A percentile compares a stretch with the other conserved stretches of the same genome.
Evolutionary conservation across 495 filamentous ascomycete species (phyloP).

Genomic region (Penicillium psychrofluorescens): DNA sequence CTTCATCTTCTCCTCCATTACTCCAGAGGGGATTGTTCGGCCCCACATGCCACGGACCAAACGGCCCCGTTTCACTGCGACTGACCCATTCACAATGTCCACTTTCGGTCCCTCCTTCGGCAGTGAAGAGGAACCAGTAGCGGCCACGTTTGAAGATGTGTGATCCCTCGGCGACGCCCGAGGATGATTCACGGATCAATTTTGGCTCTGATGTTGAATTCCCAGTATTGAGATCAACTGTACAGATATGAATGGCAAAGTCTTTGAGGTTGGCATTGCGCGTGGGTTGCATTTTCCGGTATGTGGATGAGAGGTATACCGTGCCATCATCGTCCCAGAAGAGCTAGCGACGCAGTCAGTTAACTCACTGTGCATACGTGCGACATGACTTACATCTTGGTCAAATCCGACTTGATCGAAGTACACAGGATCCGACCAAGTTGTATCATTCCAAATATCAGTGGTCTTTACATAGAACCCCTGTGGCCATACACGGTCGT

Average conservation of each 20-base stretch:
- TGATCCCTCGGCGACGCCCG: constrained; percentile 53
- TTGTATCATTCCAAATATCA: constrained; percentile 38
- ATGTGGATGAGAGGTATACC: constrained; percentile 31
- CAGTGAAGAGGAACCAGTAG: constrained; percentile 63
- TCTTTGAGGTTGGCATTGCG: constrained; percentile 21
- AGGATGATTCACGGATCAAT: constrained; percentile 49
- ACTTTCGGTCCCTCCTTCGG: constrained; percentile 57
- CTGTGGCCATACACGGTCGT: constrained; percentile 37
- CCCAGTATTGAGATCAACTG: constrained; percentile 29
- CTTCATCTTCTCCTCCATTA: constrained; percentile 26
- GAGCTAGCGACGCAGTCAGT: constrained; percentile 11
- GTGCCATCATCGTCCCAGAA: constrained; percentile 36
- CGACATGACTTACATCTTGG: constrained; percentile 29
- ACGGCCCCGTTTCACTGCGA: constrained; percentile 30
- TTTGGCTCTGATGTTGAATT: constrained; percentile 26
- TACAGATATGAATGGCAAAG: constrained; percentile 34
- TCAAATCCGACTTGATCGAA: constrained; percentile 43
- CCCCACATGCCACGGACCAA: constrained; percentile 49
- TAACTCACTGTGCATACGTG: background rate
- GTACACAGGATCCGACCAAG: constrained; percentile 43
- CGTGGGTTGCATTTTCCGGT: constrained; percentile 24
- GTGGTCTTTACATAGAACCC: constrained; percentile 41
- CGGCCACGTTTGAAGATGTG: constrained; percentile 58
- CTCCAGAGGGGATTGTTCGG: constrained; percentile 32
- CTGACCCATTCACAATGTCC: constrained; percentile 43